Conservation (phyloP, 768 basidiomycete genomes). For the Russula earlei region DNA sequence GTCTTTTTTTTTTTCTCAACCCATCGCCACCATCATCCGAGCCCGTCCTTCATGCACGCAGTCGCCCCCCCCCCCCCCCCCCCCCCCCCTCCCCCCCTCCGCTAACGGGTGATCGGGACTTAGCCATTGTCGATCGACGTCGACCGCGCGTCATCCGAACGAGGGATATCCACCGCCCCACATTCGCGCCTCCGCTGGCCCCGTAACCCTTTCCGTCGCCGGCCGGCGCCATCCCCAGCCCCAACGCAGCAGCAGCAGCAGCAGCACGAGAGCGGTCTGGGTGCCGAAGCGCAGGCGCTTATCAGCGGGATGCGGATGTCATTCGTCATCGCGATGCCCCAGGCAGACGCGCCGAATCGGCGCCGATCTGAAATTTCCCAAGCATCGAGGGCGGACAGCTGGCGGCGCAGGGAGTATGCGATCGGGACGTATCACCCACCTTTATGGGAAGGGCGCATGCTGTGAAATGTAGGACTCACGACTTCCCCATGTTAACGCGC, state of each 20-base stretch:
- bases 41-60: too few relatives aligned
- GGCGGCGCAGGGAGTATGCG: constrained; percentile 10
- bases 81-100: neutral
- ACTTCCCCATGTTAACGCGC: neutral
- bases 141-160: neutral
- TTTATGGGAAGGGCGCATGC: neutral
- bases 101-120: neutral
- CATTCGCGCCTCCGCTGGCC: neutral
- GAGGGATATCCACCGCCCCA: too few relatives aligned
- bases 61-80: neutral
- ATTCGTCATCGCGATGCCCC: constrained; percentile 17
- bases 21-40: too few relatives aligned
- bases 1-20: too few relatives aligned
- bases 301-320: neutral
- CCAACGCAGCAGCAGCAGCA: neutral
- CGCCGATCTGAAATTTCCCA: constrained; percentile 5
- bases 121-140: constrained; percentile 10
- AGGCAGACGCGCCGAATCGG: neutral
- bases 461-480: neutral
- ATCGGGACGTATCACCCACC: constrained; percentile 14
- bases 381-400: neutral
- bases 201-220: neutral
- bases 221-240: neutral
- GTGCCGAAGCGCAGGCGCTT: neutral
- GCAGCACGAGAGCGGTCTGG: too few relatives aligned